Conservation (phyloP, 164 flowering plant genomes). For the Protea cynaroides region DNA sequence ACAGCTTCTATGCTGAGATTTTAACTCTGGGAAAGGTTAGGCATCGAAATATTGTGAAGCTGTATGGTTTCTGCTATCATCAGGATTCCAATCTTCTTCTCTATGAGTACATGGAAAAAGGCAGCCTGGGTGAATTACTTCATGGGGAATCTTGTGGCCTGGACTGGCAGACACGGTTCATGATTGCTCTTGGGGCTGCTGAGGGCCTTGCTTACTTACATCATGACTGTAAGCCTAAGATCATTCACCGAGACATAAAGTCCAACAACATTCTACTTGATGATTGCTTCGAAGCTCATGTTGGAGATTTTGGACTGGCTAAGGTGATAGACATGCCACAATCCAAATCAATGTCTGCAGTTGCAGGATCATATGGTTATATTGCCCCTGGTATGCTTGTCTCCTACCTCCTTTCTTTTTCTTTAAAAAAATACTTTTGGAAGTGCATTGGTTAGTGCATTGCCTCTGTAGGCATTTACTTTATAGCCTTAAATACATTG, state of each 20-base stretch:
- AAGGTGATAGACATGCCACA: conserved; percentile 96
- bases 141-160: conserved; percentile 56
- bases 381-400: conserved; percentile 88
- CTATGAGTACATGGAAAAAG: conserved; percentile 89
- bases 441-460: not conserved
- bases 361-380: conserved; percentile 98
- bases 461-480: not conserved
- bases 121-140: conserved; percentile 86
- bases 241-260: conserved; percentile 92
- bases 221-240: conserved; percentile 92
- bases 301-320: conserved; percentile 96
- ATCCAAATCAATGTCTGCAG: conserved; percentile 89
- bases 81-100: conserved; percentile 86
- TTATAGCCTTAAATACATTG: not conserved
- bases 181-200: conserved; percentile 88
- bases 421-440: too few relatives aligned
- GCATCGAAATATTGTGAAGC: conserved; percentile 92
- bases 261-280: conserved; percentile 89
- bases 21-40: conserved; percentile 79
- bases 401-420: not conserved
- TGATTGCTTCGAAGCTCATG: conserved; percentile 87
- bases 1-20: conserved; percentile 87
- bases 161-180: conserved; percentile 74
- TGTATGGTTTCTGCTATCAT: conserved; percentile 77
- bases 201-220: conserved; percentile 90